These are phyloP conservation scores for Phytophthora citricola DNA, from an alignment of 352 stramenopile genomes.

Conservation along the genomic window DNA sequence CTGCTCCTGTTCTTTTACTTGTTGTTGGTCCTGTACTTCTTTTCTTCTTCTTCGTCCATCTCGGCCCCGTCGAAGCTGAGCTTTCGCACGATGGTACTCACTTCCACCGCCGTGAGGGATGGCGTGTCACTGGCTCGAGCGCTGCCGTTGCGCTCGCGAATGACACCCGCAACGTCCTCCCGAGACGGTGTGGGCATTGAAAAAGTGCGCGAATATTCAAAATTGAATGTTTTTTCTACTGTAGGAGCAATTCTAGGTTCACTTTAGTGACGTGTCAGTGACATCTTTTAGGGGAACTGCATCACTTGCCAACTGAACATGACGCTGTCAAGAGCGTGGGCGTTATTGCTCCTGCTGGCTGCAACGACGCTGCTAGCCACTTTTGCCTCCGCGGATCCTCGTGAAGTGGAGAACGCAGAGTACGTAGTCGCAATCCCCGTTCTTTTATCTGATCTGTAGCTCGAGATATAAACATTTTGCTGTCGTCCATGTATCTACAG, in stretches of 20 bases:
- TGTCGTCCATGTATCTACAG: constrained; percentile 27
- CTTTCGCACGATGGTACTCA: constrained; percentile 46
- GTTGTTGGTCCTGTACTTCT: background rate
- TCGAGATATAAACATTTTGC: constrained; percentile 10
- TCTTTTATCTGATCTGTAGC: constrained; percentile 5
- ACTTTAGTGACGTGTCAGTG: constrained; percentile 10
- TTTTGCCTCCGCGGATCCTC: constrained; percentile 48
- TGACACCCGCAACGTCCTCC: constrained; percentile 29
- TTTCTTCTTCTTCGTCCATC: constrained; percentile 35
- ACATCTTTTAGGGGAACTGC: background rate
- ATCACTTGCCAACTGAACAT: constrained; percentile 12
- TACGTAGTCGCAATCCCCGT: constrained; percentile 30
- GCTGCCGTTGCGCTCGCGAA: constrained; percentile 29
- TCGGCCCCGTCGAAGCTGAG: constrained; percentile 67
- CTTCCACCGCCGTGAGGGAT: constrained; percentile 22
- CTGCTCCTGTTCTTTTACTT: constrained; percentile 17
- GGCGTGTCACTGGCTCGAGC: constrained; percentile 16
- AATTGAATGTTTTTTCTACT: constrained; percentile 3
- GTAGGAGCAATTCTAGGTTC: background rate
- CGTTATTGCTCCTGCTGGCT: constrained; percentile 37
- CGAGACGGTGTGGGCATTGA: constrained; percentile 18
- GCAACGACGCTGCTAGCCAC: constrained; percentile 42
- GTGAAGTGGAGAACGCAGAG: constrained; percentile 69
- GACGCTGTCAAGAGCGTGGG: constrained; percentile 15
- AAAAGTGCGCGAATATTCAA: constrained; percentile 23